These are phyloP conservation scores for Anthostomella pinea DNA, from an alignment of 2,329 filamentous ascomycete species.

Conservation along the genomic window DNA sequence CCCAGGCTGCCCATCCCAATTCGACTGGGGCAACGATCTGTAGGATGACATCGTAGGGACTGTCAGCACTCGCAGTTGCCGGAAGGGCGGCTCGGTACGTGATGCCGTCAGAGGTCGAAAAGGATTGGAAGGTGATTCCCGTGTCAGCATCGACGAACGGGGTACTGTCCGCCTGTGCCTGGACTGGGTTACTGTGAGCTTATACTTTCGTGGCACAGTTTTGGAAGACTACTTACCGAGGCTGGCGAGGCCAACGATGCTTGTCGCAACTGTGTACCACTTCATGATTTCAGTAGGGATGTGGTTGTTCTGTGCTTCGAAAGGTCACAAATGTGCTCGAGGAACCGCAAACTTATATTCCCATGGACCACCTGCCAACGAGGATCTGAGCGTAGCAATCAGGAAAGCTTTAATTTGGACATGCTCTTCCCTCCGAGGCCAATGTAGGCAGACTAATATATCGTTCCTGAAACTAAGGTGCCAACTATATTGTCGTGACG, in stretches of 20 bases:
- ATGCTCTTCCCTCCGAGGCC: conserved; percentile 14
- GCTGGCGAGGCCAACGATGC: conserved; percentile 28
- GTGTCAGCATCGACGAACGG: conserved; percentile 36
- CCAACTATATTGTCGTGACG: conserved; percentile 11
- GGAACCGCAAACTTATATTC: conserved; percentile 13
- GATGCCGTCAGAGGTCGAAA: conserved; percentile 35
- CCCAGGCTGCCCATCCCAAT: conserved; percentile 40
- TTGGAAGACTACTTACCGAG: conserved; percentile 25
- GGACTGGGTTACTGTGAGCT: conserved; percentile 18
- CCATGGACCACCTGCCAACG: conserved; percentile 8
- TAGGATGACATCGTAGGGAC: conserved; percentile 37
- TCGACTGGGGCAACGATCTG: conserved; percentile 36
- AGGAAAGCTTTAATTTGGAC: conserved; percentile 20
- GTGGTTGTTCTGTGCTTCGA: conserved; percentile 1
- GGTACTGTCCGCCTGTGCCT: conserved; percentile 33
- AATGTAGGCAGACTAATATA: conserved; percentile 16
- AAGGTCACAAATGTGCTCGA: neutral
- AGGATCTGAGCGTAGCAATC: conserved; percentile 11
- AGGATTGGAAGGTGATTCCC: conserved; percentile 43
- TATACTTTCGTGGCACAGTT: neutral
- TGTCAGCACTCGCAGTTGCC: conserved; percentile 25
- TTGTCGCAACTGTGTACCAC: conserved; percentile 24
- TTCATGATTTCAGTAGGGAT: conserved; percentile 29
- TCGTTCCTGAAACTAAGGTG: conserved; percentile 7
- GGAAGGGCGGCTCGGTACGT: conserved; percentile 35